These are phyloP conservation scores for Jaapia argillacea DNA, from an alignment of 768 basidiomycete species.

Conservation along the genomic window DNA sequence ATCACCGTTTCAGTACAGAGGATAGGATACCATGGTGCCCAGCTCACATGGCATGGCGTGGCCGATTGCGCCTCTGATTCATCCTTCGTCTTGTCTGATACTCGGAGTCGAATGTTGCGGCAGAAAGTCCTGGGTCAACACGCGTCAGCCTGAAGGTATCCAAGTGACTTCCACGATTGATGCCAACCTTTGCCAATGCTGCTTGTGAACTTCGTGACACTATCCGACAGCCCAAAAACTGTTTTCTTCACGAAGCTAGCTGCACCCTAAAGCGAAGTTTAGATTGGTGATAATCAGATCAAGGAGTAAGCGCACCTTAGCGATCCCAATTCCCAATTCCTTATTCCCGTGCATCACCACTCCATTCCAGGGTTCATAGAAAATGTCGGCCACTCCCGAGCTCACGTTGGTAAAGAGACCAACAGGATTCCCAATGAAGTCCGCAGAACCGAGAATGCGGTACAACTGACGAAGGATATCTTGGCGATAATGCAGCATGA, in stretches of 20 bases:
- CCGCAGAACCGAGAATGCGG: constrained; percentile 94
- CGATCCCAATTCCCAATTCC: constrained; percentile 89
- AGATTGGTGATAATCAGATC: background rate
- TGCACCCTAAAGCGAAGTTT: constrained; percentile 52
- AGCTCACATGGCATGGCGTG: constrained; percentile 86
- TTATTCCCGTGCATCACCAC: constrained; percentile 94
- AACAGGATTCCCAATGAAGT: constrained; percentile 93
- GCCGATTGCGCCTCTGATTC: constrained; percentile 87
- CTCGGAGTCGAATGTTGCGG: constrained; percentile 93
- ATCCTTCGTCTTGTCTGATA: constrained; percentile 86
- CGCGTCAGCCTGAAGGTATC: background rate
- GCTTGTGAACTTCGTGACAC: constrained; percentile 95
- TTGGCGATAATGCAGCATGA: constrained; percentile 88
- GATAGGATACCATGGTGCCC: background rate
- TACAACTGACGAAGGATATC: constrained; percentile 92
- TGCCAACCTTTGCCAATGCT: constrained; percentile 85
- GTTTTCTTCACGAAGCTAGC: constrained; percentile 99
- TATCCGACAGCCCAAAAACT: constrained; percentile 92
- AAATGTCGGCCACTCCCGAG: constrained; percentile 95
- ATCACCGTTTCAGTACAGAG: background rate
- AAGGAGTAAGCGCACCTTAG: constrained; percentile 47
- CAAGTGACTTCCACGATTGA: background rate
- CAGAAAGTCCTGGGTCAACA: constrained; percentile 66
- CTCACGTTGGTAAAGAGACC: constrained; percentile 98
- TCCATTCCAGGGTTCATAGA: constrained; percentile 97